Conservation (phyloP, 2,329 filamentous ascomycete species). For the Beauveria asiatica region DNA sequence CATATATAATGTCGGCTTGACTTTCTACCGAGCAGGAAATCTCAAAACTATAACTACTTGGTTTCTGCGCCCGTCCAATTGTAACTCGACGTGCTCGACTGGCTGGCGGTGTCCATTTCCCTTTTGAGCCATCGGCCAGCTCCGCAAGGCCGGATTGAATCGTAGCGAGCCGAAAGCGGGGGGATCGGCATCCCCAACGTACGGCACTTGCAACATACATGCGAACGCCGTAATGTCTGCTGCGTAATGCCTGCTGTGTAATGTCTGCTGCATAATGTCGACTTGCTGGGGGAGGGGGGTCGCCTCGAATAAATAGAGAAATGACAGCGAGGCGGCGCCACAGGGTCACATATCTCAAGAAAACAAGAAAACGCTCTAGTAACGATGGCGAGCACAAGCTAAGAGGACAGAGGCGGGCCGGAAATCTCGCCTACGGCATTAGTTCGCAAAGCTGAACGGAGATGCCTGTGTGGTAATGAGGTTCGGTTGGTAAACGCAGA, state of each 20-base stretch:
- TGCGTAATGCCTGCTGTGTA: background rate
- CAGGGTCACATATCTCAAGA: background rate
- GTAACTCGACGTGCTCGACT: background rate
- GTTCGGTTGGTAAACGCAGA: background rate
- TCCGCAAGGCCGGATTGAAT: background rate
- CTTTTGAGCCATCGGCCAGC: slow-evolving; percentile 1
- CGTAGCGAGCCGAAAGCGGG: background rate
- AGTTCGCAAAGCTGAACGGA: background rate
- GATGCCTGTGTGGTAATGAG: background rate
- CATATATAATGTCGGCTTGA: too few species aligned
- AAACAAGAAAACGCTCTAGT: background rate
- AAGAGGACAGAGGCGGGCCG: background rate
- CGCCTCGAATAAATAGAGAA: background rate
- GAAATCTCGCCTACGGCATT: slow-evolving; percentile 3
- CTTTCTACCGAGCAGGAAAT: too few species aligned
- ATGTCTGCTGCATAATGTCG: background rate
- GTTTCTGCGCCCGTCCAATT: too few species aligned
- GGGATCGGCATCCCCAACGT: background rate
- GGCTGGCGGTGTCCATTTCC: slow-evolving; percentile 3
- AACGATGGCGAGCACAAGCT: background rate
- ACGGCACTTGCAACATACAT: background rate
- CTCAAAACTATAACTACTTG: too few species aligned
- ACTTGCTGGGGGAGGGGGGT: background rate
- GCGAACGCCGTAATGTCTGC: background rate
- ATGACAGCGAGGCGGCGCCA: slow-evolving; percentile 1